Evolutionary conservation across 192 early-diverging fungal species (phyloP).

Genomic region (Backusella tuberculispora): DNA sequence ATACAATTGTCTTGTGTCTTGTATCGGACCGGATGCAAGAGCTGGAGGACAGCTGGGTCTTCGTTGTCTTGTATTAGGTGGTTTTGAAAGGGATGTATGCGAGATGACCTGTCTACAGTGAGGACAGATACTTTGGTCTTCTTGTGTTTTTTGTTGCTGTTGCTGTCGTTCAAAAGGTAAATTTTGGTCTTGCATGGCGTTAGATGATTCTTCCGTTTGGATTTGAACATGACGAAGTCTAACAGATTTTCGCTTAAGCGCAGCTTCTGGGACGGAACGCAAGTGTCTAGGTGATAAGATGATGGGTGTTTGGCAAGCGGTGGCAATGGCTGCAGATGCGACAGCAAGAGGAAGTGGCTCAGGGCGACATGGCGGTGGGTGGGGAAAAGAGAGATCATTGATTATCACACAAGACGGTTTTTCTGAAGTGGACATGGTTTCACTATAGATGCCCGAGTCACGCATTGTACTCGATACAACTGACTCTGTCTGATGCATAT

Average conservation of each 20-base stretch:
- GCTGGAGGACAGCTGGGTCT: slow-evolving; percentile 20
- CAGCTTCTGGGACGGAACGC: neutral
- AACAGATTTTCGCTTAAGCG: slow-evolving; percentile 24
- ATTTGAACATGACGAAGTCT: slow-evolving; percentile 33
- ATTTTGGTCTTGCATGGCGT: neutral
- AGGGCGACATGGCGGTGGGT: slow-evolving; percentile 12
- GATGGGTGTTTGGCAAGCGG: neutral
- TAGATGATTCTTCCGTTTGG: slow-evolving; percentile 14
- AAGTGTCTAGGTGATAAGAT: neutral
- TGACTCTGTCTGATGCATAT: neutral
- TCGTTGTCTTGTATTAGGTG: neutral
- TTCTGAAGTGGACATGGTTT: neutral
- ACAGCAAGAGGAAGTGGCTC: neutral
- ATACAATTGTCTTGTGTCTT: slow-evolving; percentile 4
- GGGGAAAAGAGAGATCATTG: neutral
- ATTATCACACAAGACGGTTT: neutral
- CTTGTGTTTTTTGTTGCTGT: neutral
- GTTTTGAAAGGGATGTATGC: neutral
- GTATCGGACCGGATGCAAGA: slow-evolving; percentile 7
- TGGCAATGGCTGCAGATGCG: slow-evolving; percentile 1
- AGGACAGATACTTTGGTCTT: slow-evolving; percentile 15
- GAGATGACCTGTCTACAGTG: slow-evolving; percentile 19
- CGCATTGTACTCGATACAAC: slow-evolving; percentile 5
- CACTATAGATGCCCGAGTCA: slow-evolving; percentile 20
- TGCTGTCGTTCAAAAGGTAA: neutral